Evolutionary conservation across 2,329 filamentous ascomycete species (phyloP).

Genomic region (Pyricularia grisea): DNA sequence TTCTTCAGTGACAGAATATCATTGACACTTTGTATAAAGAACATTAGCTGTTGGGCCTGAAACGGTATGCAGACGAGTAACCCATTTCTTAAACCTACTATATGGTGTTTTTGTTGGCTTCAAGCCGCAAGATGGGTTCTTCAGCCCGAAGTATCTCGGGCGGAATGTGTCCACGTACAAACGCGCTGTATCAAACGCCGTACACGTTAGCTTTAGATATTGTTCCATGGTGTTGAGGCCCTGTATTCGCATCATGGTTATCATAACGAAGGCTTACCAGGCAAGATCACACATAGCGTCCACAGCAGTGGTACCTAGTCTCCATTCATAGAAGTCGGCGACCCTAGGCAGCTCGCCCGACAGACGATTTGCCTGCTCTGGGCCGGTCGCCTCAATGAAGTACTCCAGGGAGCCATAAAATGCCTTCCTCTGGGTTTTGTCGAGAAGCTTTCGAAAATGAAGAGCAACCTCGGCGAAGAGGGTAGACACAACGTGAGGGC

Average conservation of each 20-base stretch:
- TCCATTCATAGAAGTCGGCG: constrained; percentile 4
- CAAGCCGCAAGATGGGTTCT: not conserved
- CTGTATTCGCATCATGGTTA: not conserved
- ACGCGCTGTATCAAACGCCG: not conserved
- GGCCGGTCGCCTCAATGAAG: constrained; percentile 5
- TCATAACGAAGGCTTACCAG: not conserved
- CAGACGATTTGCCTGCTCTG: constrained; percentile 4
- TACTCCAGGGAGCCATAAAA: constrained; percentile 4
- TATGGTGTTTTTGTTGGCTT: constrained; percentile 7
- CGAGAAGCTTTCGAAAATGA: constrained; percentile 1
- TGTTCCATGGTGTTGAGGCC: not conserved
- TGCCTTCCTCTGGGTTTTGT: not conserved
- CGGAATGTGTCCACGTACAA: not conserved
- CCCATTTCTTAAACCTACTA: not conserved
- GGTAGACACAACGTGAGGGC: constrained; percentile 1
- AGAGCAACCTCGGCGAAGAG: constrained; percentile 3
- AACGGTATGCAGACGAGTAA: not conserved
- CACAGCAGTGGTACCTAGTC: constrained; percentile 5
- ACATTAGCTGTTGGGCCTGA: not conserved
- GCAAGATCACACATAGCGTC: constrained; percentile 5
- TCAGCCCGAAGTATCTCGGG: not conserved
- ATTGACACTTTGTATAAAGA: constrained; percentile 1
- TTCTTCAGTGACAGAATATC: constrained; percentile 6
- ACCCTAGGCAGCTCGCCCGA: constrained; percentile 3
- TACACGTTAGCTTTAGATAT: not conserved